Evolutionary conservation across 2,329 filamentous ascomycete species (phyloP).

Genomic region (Colletotrichum noveboracense): DNA sequence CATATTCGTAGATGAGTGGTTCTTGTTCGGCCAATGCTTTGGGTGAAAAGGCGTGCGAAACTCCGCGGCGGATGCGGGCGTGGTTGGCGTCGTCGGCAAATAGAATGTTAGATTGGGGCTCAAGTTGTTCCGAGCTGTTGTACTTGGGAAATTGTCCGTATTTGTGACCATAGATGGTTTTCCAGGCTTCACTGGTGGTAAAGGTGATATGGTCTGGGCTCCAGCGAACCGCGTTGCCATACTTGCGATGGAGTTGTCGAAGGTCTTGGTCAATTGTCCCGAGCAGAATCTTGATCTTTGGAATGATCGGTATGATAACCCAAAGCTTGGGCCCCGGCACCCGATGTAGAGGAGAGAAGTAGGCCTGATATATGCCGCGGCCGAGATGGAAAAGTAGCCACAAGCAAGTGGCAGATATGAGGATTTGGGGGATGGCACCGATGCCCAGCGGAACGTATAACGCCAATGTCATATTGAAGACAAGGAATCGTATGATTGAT

Average conservation of each 20-base stretch:
- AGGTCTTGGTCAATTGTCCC: slow-evolving; percentile 21
- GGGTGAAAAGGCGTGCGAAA: slow-evolving; percentile 33
- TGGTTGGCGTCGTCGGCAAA: background rate
- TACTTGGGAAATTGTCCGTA: background rate
- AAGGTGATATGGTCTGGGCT: slow-evolving; percentile 51
- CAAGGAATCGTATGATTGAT: background rate
- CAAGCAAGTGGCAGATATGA: background rate
- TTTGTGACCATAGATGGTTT: slow-evolving; percentile 35
- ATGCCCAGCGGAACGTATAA: background rate
- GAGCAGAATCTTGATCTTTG: background rate
- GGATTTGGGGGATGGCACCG: background rate
- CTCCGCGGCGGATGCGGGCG: background rate
- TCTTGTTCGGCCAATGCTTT: slow-evolving; percentile 32
- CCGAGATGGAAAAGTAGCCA: background rate
- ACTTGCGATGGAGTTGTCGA: slow-evolving; percentile 37
- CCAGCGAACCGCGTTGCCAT: slow-evolving; percentile 50
- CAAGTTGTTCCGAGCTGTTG: background rate
- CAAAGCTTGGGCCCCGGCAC: background rate
- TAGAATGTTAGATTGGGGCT: background rate
- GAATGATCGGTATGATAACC: background rate
- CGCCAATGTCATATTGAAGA: background rate
- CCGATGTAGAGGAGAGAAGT: background rate
- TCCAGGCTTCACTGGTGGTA: slow-evolving; percentile 36
- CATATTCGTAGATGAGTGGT: slow-evolving; percentile 27
- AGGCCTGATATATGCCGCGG: background rate